A percentile compares a stretch with the other conserved stretches of the same genome.
phyloP scores from a whole-genome alignment of 371 early-diverging fungal genomes.

The Mucor ambiguus region DNA sequence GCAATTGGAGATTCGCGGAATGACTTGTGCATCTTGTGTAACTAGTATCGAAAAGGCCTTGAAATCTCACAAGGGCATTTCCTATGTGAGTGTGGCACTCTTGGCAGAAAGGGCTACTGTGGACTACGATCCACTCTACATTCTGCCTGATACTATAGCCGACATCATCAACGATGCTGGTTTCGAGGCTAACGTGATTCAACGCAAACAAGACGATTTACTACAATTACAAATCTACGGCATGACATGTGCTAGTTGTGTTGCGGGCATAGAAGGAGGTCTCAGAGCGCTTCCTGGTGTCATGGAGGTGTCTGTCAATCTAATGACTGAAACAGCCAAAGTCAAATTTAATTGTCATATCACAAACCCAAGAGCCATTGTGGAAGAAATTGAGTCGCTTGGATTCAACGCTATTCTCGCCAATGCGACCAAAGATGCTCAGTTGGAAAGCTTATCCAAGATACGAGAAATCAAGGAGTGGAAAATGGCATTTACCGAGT shows the following conservation, averaged over 20 bases:
- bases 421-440: slow-evolving; percentile 61
- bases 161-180: slow-evolving; percentile 74
- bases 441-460: slow-evolving; percentile 88
- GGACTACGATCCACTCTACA: slow-evolving; percentile 2
- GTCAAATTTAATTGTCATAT: not conserved
- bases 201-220: slow-evolving; percentile 41
- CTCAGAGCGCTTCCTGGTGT: slow-evolving; percentile 68
- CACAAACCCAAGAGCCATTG: slow-evolving; percentile 67
- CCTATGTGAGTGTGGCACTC: slow-evolving; percentile 38
- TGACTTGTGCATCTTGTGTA: slow-evolving; percentile 92
- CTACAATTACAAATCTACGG: slow-evolving; percentile 84
- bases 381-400: slow-evolving; percentile 76
- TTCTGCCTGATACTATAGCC: slow-evolving; percentile 45
- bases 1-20: slow-evolving; percentile 52
- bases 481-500: slow-evolving; percentile 63
- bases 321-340: slow-evolving; percentile 72
- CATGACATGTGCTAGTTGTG: slow-evolving; percentile 89
- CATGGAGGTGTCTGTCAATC: slow-evolving; percentile 66
- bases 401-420: slow-evolving; percentile 87
- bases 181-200: slow-evolving; percentile 66
- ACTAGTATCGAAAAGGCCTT: slow-evolving; percentile 73
- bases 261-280: slow-evolving; percentile 72
- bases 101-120: slow-evolving; percentile 78
- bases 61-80: slow-evolving; percentile 55
- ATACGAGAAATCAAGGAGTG: slow-evolving; percentile 88